These are phyloP conservation scores for Suillus lakei DNA, from an alignment of 768 basidiomycete genomes.

Conservation along the genomic window DNA sequence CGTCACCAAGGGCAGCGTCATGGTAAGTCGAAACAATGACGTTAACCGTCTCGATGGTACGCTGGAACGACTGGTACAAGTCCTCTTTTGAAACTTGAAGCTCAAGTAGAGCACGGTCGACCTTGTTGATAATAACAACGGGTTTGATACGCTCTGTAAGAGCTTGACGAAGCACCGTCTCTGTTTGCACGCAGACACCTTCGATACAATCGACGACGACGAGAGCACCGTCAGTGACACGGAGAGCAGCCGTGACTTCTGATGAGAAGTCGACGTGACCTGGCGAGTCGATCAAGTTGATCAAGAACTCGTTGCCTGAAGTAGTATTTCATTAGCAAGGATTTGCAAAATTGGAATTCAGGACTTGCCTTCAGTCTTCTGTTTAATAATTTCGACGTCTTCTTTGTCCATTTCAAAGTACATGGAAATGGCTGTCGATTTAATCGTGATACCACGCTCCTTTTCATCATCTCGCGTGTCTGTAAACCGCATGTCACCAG, in stretches of 20 bases:
- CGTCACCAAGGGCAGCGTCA: conserved; percentile 92
- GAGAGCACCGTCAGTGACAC: conserved; percentile 99
- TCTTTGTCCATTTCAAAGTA: conserved; percentile 97
- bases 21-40: conserved; percentile 98
- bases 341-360: conserved; percentile 14
- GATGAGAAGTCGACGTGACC: conserved; percentile 99
- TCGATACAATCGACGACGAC: conserved; percentile 99
- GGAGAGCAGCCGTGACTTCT: conserved; percentile 98
- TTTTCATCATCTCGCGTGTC: conserved; percentile 98
- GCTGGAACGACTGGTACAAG: conserved; percentile 96
- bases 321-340: conserved; percentile 12
- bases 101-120: conserved; percentile 98
- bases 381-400: conserved; percentile 82
- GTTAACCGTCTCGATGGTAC: conserved; percentile 97
- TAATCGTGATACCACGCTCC: conserved; percentile 99
- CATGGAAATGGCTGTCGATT: conserved; percentile 99
- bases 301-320: conserved; percentile 92
- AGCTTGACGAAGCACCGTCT: conserved; percentile 98
- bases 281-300: conserved; percentile 99
- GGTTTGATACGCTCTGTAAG: conserved; percentile 99
- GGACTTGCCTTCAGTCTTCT: conserved; percentile 86
- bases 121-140: conserved; percentile 99
- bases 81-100: conserved; percentile 97
- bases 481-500: conserved; percentile 96
- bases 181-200: conserved; percentile 99